Evolutionary conservation across 2,329 filamentous ascomycete genomes (phyloP), one percentile per base, ranked within the genome.

Genomic region (Aspergillus tamarii): DNA sequence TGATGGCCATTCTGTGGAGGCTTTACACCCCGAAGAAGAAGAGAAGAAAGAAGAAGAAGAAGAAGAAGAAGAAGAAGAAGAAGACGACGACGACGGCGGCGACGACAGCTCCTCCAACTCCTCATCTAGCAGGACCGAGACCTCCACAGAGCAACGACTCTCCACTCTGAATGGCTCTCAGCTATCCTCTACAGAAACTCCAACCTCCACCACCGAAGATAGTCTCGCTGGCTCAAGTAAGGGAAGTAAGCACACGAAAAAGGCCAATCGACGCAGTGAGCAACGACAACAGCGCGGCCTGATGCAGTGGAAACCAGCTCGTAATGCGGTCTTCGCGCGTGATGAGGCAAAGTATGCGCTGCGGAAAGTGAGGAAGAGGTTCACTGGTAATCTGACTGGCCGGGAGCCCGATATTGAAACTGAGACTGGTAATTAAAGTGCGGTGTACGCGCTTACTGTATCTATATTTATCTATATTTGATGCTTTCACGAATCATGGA

Each of bases 241-340:
- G 12, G 34, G n/a, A 23, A 39, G 7, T 26, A 55, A 39, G n/a
- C 30, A 45, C 5, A 73, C 73, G 3, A 76, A 80, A 39, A 77
- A 73, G 64, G 76, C 75, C 12, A 79, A 78, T 58, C 77, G 76
- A 64, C 77, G 79, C 54, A 80, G 76, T 39, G 84, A 97, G 75
- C 90, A 94, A 76, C 87, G 94, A 0, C 93, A 94, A 80, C 93
- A 97, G 70, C 85, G 94, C 12, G 94, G 94, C 0, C 73, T 97
- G 74, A 96, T 97, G 92, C 94, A 98, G 77, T 98, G 94, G 93
- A 91, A 89, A 73, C 94, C 94, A 0, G 91, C 94, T 75, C 85
- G 94, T 46, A 97, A 97, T 74, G 83, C 88, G 26, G 88, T 89
- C 69, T 98, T 97, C 76, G 94, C 90, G 50, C 96, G 95, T 80